Evolutionary conservation across 2,329 filamentous ascomycete genomes (phyloP).

Genomic region (Septoria petroselini): DNA sequence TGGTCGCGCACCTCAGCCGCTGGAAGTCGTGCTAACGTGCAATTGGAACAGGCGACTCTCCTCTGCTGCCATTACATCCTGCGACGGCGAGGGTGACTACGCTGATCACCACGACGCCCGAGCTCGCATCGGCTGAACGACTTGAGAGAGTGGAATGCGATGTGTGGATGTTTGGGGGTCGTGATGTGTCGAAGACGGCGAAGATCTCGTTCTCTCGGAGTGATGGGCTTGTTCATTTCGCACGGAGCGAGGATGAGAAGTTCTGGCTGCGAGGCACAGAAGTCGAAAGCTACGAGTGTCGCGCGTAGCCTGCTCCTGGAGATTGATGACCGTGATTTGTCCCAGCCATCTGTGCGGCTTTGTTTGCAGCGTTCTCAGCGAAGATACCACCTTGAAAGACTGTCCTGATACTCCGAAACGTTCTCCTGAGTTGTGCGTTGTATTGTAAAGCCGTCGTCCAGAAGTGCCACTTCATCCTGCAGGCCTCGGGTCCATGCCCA

Average conservation of each 20-base stretch:
- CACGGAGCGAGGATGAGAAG: conserved; percentile 29
- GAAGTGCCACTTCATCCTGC: conserved; percentile 16
- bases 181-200: background rate
- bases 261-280: conserved; percentile 37
- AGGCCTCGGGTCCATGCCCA: conserved; percentile 40
- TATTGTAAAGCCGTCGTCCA: background rate
- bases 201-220: conserved; percentile 31
- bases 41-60: conserved; percentile 27
- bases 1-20: background rate
- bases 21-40: too few species aligned
- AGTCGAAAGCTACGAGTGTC: conserved; percentile 40
- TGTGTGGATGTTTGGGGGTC: background rate
- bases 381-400: too few species aligned
- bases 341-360: too few species aligned
- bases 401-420: too few species aligned
- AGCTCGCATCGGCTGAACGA: conserved; percentile 24
- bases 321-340: too few species aligned
- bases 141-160: conserved; percentile 28
- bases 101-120: conserved; percentile 28
- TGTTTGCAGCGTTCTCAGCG: background rate
- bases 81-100: conserved; percentile 33
- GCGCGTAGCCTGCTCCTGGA: conserved; percentile 5
- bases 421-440: too few species aligned
- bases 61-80: conserved; percentile 32
- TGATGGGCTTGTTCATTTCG: conserved; percentile 38